A percentile compares a stretch with the other conserved stretches of the same genome.
phyloP scores from a whole-genome alignment of 2,329 filamentous ascomycete genomes.

The Fusarium nelsonii region DNA sequence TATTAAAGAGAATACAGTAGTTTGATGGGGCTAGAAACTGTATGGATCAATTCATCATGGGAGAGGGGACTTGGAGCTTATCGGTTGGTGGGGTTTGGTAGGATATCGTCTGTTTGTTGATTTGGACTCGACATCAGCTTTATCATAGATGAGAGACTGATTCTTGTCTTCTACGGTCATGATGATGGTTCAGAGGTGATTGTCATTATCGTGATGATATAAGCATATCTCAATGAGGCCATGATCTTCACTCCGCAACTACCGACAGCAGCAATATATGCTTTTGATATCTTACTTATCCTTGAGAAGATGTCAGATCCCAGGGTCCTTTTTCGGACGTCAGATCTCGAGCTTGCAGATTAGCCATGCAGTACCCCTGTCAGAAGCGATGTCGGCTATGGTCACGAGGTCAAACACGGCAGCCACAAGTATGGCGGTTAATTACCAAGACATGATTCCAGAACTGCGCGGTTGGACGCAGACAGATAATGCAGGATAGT shows the following conservation, averaged over 20 bases:
- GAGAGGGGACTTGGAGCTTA: conserved; percentile 33
- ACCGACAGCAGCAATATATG: background rate
- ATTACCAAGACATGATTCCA: background rate
- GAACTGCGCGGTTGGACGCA: conserved; percentile 17
- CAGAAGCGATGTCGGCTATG: conserved; percentile 35
- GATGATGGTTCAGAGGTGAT: too few relatives aligned
- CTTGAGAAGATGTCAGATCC: conserved; percentile 10
- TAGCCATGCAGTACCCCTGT: conserved; percentile 30
- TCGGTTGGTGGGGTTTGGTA: conserved; percentile 22
- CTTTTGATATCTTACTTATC: background rate
- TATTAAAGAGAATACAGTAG: conserved; percentile 29
- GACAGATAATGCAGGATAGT: background rate
- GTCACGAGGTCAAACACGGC: conserved; percentile 25
- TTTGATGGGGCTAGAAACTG: conserved; percentile 10
- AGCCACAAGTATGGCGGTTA: background rate
- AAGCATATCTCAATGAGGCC: background rate
- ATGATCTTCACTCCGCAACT: background rate
- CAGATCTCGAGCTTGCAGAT: conserved; percentile 37
- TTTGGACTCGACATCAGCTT: background rate
- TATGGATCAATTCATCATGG: conserved; percentile 21
- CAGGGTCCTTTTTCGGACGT: conserved; percentile 29
- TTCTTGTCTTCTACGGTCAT: background rate
- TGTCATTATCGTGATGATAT: background rate
- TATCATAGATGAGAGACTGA: background rate
- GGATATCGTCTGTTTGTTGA: background rate